Conservation (phyloP, 192 early-diverging fungal species). For the Mortierella alpina region DNA sequence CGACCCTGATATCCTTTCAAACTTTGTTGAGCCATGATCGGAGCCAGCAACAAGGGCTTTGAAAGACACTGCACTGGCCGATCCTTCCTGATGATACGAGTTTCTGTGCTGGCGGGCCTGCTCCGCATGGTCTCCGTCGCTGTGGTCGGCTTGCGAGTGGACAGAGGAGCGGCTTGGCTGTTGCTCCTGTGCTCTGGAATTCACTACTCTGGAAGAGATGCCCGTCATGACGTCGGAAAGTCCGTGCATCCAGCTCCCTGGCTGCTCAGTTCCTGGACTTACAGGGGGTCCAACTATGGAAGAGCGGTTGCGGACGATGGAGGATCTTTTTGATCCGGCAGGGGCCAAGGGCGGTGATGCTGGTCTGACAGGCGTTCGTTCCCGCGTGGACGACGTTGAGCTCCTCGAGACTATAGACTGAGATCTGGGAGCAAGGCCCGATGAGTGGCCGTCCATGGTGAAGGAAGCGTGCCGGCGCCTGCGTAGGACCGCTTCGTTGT, state of each 20-base stretch:
- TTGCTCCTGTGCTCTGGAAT: conserved; percentile 39
- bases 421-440: neutral
- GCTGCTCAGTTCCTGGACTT: conserved; percentile 7
- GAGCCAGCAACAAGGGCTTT: conserved; percentile 4
- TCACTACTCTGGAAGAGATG: conserved; percentile 42
- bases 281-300: conserved; percentile 10
- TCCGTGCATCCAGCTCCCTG: conserved; percentile 37
- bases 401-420: conserved; percentile 24
- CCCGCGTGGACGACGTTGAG: conserved; percentile 26
- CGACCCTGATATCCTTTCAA: conserved; percentile 7
- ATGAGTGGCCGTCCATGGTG: conserved; percentile 2
- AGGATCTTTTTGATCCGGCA: conserved; percentile 13
- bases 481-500: conserved; percentile 23
- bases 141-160: neutral
- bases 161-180: neutral
- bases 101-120: neutral
- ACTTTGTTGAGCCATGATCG: conserved; percentile 25
- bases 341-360: conserved; percentile 21
- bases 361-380: neutral
- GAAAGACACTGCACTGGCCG: neutral
- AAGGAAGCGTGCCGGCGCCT: conserved; percentile 38
- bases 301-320: conserved; percentile 34
- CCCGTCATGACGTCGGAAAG: conserved; percentile 39
- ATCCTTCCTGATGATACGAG: conserved; percentile 6
- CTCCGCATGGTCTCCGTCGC: conserved; percentile 14